These are phyloP conservation scores for Corrigiola litoralis DNA, from an alignment of 179 eudicot genomes.

Conservation along the genomic window DNA sequence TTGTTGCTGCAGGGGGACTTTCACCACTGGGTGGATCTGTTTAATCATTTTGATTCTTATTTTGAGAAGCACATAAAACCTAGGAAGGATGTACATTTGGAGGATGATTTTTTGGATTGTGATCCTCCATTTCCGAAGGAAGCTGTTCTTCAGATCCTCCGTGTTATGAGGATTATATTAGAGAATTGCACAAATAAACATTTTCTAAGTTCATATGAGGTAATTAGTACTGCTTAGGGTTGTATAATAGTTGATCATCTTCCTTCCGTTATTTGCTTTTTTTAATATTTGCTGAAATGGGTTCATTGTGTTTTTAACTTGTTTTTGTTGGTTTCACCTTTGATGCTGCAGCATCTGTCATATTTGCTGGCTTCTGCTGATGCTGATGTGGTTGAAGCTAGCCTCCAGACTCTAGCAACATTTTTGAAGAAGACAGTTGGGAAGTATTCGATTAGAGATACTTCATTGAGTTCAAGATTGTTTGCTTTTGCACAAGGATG, in stretches of 20 bases:
- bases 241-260: background rate
- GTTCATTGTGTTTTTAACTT: background rate
- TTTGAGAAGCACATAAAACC: constrained; percentile 81
- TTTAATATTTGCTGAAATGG: background rate
- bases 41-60: constrained; percentile 87
- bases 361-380: constrained; percentile 88
- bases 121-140: constrained; percentile 95
- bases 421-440: constrained; percentile 88
- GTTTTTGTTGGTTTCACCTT: constrained; percentile 2
- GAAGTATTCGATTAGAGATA: constrained; percentile 71
- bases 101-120: constrained; percentile 64
- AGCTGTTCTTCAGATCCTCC: constrained; percentile 84
- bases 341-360: constrained; percentile 75
- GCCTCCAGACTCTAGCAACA: constrained; percentile 89
- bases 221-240: constrained; percentile 23
- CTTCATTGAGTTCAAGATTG: constrained; percentile 72
- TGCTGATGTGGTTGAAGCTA: constrained; percentile 93
- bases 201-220: constrained; percentile 90
- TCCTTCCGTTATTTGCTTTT: background rate
- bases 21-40: constrained; percentile 96
- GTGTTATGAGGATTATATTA: constrained; percentile 75
- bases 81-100: constrained; percentile 86
- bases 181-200: constrained; percentile 96
- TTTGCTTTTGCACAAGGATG: constrained; percentile 97
- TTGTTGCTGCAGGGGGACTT: constrained; percentile 82